These are phyloP conservation scores for Trichomonascaceae sp. DNA, from an alignment of 1,139 yeast genomes.

Conservation along the genomic window DNA sequence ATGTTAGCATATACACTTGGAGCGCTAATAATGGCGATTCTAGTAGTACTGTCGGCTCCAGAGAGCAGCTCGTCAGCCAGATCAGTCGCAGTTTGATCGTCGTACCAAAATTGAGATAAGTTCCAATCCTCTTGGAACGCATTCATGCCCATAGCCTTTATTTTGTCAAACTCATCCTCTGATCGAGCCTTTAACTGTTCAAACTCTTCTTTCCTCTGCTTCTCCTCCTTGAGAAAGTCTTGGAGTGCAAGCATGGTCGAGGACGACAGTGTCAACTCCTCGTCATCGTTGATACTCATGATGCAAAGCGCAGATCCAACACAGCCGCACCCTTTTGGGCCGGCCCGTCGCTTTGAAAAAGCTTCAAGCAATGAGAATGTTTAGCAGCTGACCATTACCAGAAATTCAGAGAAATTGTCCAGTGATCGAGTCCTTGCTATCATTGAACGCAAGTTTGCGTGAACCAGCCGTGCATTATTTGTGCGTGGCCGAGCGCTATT, in stretches of 20 bases:
- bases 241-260: slow-evolving; percentile 66
- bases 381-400: too few relatives aligned
- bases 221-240: slow-evolving; percentile 59
- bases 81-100: slow-evolving; percentile 52
- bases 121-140: slow-evolving; percentile 88
- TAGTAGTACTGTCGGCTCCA: slow-evolving; percentile 57
- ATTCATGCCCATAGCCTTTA: slow-evolving; percentile 34
- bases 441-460: too few relatives aligned
- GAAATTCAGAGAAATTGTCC: too few relatives aligned
- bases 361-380: too few relatives aligned
- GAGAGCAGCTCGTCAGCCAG: slow-evolving; percentile 59
- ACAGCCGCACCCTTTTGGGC: too few relatives aligned
- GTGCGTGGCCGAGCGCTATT: too few relatives aligned
- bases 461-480: too few relatives aligned
- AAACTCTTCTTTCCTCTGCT: slow-evolving; percentile 45
- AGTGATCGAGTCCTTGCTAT: too few relatives aligned
- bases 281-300: too few relatives aligned
- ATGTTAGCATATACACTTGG: slow-evolving; percentile 89
- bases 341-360: too few relatives aligned
- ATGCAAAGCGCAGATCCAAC: too few relatives aligned
- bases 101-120: slow-evolving; percentile 73
- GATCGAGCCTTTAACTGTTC: slow-evolving; percentile 44
- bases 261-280: slow-evolving; percentile 37
- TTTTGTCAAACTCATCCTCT: slow-evolving; percentile 35
- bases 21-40: slow-evolving; percentile 69